A percentile compares a stretch with the other conserved stretches of the same genome.
Evolutionary conservation across 768 basidiomycete species (phyloP).

Genomic region (Punctularia strigosozonata): DNA sequence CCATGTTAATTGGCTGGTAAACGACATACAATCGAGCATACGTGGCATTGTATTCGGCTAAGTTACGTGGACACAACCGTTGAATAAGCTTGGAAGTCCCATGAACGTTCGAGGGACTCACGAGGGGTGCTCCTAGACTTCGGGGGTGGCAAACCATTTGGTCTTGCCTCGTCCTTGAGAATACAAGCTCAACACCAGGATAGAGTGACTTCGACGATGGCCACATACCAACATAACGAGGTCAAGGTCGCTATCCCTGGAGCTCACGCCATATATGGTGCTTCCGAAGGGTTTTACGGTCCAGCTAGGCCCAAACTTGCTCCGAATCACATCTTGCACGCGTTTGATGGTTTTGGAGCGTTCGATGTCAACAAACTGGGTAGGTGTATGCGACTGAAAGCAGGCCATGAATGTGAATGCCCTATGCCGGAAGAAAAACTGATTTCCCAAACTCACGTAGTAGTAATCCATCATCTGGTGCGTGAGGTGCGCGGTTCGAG

Average conservation of each 20-base stretch:
- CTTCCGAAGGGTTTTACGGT: slow-evolving; percentile 35
- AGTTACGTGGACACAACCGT: no score
- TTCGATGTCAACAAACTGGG: no score
- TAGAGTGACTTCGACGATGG: background rate
- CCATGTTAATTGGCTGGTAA: no score
- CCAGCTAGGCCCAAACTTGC: slow-evolving; percentile 21
- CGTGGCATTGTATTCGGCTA: no score
- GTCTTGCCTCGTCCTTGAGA: slow-evolving; percentile 20
- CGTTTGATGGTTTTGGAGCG: slow-evolving; percentile 8
- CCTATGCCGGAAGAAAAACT: no score
- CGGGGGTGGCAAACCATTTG: slow-evolving; percentile 16
- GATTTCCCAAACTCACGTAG: no score
- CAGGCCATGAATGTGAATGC: no score
- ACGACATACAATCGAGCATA: no score
- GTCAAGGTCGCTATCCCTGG: slow-evolving; percentile 35
- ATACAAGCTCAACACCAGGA: background rate
- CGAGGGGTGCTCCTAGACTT: background rate
- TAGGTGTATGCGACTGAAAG: no score
- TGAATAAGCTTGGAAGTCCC: no score
- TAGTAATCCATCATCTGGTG: no score
- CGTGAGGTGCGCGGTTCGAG: no score
- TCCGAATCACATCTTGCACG: slow-evolving; percentile 16
- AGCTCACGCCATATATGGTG: slow-evolving; percentile 33
- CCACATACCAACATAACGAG: slow-evolving; percentile 35
- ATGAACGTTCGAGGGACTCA: background rate